phyloP scores from a whole-genome alignment of 2,329 filamentous ascomycete species.

The Magnaporthiopsis incrustans region DNA sequence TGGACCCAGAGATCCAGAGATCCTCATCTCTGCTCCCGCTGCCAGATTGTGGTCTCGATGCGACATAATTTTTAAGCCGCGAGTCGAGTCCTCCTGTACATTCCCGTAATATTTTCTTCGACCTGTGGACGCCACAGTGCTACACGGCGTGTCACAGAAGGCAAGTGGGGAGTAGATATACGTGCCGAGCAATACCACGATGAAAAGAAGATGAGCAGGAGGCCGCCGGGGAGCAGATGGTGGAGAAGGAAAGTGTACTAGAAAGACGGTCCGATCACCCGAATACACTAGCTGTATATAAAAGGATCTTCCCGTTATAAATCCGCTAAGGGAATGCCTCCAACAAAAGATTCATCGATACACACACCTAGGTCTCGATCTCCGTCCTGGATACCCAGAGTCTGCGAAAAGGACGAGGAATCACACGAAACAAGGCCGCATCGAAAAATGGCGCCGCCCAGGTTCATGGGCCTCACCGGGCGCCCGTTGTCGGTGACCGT shows the following conservation, averaged over 20 bases:
- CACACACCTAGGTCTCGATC: neutral
- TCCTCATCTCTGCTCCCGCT: neutral
- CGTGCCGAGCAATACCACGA: neutral
- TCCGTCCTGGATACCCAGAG: neutral
- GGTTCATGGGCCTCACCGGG: constrained; percentile 52
- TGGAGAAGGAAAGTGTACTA: neutral
- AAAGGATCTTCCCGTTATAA: neutral
- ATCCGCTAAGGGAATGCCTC: neutral
- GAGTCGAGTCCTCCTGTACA: neutral
- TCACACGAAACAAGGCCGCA: neutral
- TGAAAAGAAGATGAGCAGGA: neutral
- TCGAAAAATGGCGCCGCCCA: constrained; percentile 41
- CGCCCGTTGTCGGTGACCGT: constrained; percentile 46
- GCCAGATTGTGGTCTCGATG: neutral
- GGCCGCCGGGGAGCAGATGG: neutral
- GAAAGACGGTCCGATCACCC: neutral
- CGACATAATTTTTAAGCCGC: neutral
- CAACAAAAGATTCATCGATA: neutral
- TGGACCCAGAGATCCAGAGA: neutral
- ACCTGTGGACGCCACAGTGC: neutral
- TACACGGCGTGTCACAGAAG: neutral
- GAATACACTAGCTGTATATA: neutral
- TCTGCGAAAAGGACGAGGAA: neutral
- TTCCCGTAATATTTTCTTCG: neutral
- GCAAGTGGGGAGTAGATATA: neutral